Evolutionary conservation across 148 eudicot species (phyloP), one percentile per base, ranked within the genome.

Genomic region (Mesembryanthemum crystallinum): DNA sequence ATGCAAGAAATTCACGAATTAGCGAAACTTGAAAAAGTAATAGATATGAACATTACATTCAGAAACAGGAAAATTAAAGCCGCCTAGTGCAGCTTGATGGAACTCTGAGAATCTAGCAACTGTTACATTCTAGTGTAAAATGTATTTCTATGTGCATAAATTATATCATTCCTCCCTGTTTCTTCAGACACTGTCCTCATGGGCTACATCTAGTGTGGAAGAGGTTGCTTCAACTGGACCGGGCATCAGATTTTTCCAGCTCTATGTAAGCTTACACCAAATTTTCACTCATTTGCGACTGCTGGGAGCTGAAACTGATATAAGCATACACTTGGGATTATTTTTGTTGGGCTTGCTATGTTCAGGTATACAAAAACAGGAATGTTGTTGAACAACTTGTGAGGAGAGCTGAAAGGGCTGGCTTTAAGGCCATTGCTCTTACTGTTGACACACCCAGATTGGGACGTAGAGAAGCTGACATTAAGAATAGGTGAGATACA

Each of bases 191-290:
- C 65, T 94, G 69, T 94, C 98, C 32, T 92, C 98, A 67, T 94
- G 98, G 98, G 92, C 97, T 37, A 94, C 98, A 43, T 94, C 98
- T 3, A 94, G 98, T 76, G 98, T 94, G 25, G 98, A 94, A 77
- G 98, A 94, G 85, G 98, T 94, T 75, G 97, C 98, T 83, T 94
- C 98, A 72, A 92, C 98, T 21, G 97, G 98, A 71, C 96, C 98
- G 45, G 98, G 98, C 75, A 92, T 92, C 84, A 92, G 98, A 71
- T 95, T 95, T 86, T 95, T 95, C 89, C 98, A 92, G 89, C 97
- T 95, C 81, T 95, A 92, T 80, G 98, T 95, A 84, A 95, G 94
- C 67, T 71, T 42, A 30, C 8, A 18, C 0, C 25, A 35, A 28
- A 58, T 49, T 30, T 14, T 30, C 68, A 1, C 58, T 32, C 57